Conservation (phyloP, 257 asterid species). For the Buddleja alternifolia region DNA sequence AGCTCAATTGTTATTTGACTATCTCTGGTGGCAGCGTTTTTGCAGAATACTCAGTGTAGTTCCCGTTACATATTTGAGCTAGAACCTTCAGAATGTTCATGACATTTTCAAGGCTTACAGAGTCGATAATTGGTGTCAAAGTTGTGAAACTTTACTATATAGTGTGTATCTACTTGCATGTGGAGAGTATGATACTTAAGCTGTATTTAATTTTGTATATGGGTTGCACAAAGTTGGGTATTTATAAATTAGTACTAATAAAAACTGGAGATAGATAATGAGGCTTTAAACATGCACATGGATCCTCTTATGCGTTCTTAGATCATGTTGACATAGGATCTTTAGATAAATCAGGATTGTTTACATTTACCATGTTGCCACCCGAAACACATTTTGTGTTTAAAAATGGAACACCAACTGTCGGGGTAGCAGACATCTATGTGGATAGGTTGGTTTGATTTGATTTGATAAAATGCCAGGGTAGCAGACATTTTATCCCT, state of each 20-base stretch:
- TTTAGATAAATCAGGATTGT: neutral
- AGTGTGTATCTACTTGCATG: neutral
- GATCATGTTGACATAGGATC: neutral
- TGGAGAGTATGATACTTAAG: slow-evolving; percentile 7
- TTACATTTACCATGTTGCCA: neutral
- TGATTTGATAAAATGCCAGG: too few species aligned
- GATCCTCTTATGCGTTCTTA: slow-evolving; percentile 5
- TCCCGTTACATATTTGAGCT: neutral
- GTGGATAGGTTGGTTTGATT: neutral
- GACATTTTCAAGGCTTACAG: neutral
- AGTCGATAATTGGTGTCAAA: neutral
- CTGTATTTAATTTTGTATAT: neutral
- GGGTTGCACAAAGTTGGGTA: neutral
- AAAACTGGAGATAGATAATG: slow-evolving; percentile 1
- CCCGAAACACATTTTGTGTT: neutral
- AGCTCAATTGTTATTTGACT: neutral
- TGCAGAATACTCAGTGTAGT: neutral
- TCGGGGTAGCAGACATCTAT: neutral
- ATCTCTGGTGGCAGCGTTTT: neutral
- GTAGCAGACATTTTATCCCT: neutral
- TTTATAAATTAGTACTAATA: neutral
- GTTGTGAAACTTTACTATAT: neutral
- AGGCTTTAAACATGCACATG: neutral
- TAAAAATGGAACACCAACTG: neutral
- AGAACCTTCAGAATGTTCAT: slow-evolving; percentile 9